phyloP scores from a whole-genome alignment of 176 grass and related monocot species.

The Luzula sylvatica region DNA sequence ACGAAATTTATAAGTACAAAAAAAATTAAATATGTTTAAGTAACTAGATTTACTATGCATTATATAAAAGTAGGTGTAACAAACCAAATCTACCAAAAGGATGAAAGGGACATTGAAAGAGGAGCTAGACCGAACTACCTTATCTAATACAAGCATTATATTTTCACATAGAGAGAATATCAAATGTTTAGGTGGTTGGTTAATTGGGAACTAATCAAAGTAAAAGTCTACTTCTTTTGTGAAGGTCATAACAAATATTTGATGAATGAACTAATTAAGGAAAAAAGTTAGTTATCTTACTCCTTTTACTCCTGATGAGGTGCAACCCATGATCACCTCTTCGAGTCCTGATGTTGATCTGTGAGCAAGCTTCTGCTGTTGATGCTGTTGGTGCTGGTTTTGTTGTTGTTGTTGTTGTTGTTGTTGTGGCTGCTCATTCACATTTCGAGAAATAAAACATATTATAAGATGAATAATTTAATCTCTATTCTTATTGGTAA shows the following conservation, averaged over 20 bases:
- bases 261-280: neutral
- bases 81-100: constrained; percentile 23
- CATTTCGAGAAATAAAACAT: neutral
- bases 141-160: neutral
- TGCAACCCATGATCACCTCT: constrained; percentile 93
- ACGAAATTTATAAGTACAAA: constrained; percentile 5
- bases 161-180: constrained; percentile 13
- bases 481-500: too few relatives aligned
- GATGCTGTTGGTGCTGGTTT: constrained; percentile 28
- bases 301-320: constrained; percentile 62
- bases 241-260: neutral
- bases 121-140: constrained; percentile 7
- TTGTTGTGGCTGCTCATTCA: constrained; percentile 10
- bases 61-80: constrained; percentile 21
- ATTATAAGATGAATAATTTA: neutral
- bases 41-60: neutral
- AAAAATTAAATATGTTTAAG: constrained; percentile 2
- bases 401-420: constrained; percentile 29
- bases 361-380: constrained; percentile 65
- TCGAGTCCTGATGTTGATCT: constrained; percentile 80
- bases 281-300: constrained; percentile 47
- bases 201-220: constrained; percentile 17
- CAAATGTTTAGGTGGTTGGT: neutral
- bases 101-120: constrained; percentile 20
- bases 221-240: constrained; percentile 8